Evolutionary conservation across 805 yeast species (phyloP).

Genomic region (Candida endomychidarum): DNA sequence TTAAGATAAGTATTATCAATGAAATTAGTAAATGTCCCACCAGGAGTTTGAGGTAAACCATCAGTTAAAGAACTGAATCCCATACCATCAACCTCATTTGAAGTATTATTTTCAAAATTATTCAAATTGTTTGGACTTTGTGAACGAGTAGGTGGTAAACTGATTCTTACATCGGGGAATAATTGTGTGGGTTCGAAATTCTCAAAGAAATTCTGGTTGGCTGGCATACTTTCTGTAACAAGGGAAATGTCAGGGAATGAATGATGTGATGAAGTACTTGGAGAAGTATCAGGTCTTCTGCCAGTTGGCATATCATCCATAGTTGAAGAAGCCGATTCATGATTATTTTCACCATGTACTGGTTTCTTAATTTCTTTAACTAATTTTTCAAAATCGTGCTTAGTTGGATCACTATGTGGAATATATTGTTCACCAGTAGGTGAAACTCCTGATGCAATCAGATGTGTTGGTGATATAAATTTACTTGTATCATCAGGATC

Average conservation of each 20-base stretch:
- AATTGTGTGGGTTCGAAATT: slow-evolving; percentile 59
- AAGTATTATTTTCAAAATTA: slow-evolving; percentile 6
- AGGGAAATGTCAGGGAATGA: slow-evolving; percentile 56
- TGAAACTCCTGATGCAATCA: slow-evolving; percentile 25
- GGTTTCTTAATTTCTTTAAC: slow-evolving; percentile 32
- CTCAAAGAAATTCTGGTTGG: slow-evolving; percentile 44
- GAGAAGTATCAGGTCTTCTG: slow-evolving; percentile 28
- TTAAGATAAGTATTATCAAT: slow-evolving; percentile 42
- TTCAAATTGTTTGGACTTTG: slow-evolving; percentile 30
- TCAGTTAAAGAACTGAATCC: slow-evolving; percentile 1
- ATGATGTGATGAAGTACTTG: slow-evolving; percentile 34
- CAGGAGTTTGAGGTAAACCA: slow-evolving; percentile 23
- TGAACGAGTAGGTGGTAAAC: slow-evolving; percentile 37
- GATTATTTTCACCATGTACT: slow-evolving; percentile 2
- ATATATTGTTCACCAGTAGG: slow-evolving; percentile 23
- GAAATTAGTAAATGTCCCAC: slow-evolving; percentile 33
- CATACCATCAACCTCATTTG: not conserved
- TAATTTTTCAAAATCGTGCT: slow-evolving; percentile 31
- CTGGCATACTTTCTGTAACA: slow-evolving; percentile 52
- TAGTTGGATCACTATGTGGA: slow-evolving; percentile 15
- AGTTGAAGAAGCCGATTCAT: slow-evolving; percentile 1
- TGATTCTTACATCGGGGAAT: slow-evolving; percentile 44
- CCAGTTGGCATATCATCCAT: not conserved
- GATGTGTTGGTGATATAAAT: slow-evolving; percentile 18
- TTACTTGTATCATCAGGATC: slow-evolving; percentile 8